Percentiles rank a stretch among this genome's conserved stretches.
These are phyloP conservation scores for Wickerhamomyces queroliae DNA, from an alignment of 805 yeast species.

Conservation along the genomic window DNA sequence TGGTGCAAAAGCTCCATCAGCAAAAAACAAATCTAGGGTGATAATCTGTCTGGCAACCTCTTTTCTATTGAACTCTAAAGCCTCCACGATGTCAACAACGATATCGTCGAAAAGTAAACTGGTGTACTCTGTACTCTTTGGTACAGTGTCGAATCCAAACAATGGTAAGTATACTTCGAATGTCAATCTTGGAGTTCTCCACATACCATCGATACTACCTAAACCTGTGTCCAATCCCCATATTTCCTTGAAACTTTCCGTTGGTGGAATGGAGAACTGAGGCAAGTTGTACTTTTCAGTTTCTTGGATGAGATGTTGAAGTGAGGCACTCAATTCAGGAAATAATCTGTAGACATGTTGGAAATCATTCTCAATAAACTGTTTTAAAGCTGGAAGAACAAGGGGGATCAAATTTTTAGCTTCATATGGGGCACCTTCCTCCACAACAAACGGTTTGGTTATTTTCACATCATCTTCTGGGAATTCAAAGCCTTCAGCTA, in stretches of 20 bases:
- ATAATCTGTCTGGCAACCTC: conserved; percentile 83
- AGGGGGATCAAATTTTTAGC: conserved; percentile 43
- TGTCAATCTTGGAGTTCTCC: conserved; percentile 57
- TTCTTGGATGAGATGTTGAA: conserved; percentile 11
- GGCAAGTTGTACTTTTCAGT: conserved; percentile 16
- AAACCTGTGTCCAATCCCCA: conserved; percentile 28
- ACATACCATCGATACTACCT: conserved; percentile 57
- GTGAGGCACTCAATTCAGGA: conserved; percentile 26
- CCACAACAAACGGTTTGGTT: conserved; percentile 21
- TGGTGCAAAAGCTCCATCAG: conserved; percentile 55
- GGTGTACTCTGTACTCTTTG: conserved; percentile 42
- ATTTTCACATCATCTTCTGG: conserved; percentile 15
- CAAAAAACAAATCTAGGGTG: conserved; percentile 67
- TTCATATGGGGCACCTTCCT: conserved; percentile 39
- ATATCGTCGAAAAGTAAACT: conserved; percentile 71
- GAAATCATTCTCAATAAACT: conserved; percentile 35
- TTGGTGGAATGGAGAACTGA: conserved; percentile 28
- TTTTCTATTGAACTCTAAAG: conserved; percentile 82
- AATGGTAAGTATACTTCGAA: conserved; percentile 55
- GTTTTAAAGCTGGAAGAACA: conserved; percentile 44
- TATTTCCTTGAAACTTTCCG: conserved; percentile 27
- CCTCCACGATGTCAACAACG: conserved; percentile 65
- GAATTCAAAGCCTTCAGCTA: conserved; percentile 37
- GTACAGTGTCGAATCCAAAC: conserved; percentile 60
- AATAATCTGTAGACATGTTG: conserved; percentile 28